Evolutionary conservation across 75 land plant genomes (phyloP).

Genomic region (Pinus albicaulis): DNA sequence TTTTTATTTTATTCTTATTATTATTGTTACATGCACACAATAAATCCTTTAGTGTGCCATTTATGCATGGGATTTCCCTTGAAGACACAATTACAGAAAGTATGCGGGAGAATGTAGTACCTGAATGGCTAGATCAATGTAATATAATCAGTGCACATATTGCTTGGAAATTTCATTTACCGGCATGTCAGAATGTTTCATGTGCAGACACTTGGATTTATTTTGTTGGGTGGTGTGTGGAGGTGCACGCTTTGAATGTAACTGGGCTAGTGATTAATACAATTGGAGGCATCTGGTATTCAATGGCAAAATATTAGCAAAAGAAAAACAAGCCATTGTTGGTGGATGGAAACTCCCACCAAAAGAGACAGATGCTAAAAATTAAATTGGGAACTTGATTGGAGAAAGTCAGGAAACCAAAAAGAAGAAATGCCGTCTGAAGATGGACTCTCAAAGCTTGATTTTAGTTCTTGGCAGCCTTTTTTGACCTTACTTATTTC

Average conservation of each 20-base stretch:
- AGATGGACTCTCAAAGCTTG: too few relatives aligned
- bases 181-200: not conserved
- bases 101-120: not conserved
- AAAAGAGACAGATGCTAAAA: slow-evolving; percentile 8
- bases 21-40: not conserved
- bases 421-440: too few relatives aligned
- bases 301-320: slow-evolving; percentile 76
- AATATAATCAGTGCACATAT: not conserved
- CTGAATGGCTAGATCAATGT: not conserved
- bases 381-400: not conserved
- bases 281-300: slow-evolving; percentile 93
- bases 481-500: too few relatives aligned
- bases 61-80: not conserved
- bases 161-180: not conserved
- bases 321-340: slow-evolving; percentile 44
- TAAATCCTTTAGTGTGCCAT: not conserved
- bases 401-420: too few relatives aligned
- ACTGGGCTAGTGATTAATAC: slow-evolving; percentile 89
- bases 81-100: too few relatives aligned
- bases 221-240: slow-evolving; percentile 89
- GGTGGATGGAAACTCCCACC: slow-evolving; percentile 7
- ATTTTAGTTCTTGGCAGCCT: too few relatives aligned
- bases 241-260: slow-evolving; percentile 86
- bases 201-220: slow-evolving; percentile 85
- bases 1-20: not conserved